Percentiles rank a stretch among this genome's conserved stretches.
These are phyloP conservation scores for Poterioochromonas sp. DNA, from an alignment of 352 stramenopile genomes.

Conservation along the genomic window DNA sequence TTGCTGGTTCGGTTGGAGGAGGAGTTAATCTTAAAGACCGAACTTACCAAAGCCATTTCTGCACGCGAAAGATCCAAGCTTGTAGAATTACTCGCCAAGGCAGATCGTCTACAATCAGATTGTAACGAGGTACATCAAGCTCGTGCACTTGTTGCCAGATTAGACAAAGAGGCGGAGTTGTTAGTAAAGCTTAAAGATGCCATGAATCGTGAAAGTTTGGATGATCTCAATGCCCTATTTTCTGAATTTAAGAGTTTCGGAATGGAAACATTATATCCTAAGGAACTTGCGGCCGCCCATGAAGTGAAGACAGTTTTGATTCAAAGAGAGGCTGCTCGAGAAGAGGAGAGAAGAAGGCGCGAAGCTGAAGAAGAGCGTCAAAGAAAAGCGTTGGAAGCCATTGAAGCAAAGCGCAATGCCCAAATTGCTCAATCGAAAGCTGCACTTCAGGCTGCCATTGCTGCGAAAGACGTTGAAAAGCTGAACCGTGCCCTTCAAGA, in stretches of 20 bases:
- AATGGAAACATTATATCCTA: slow-evolving; percentile 17
- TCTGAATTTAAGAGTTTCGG: slow-evolving; percentile 31
- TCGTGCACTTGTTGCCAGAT: slow-evolving; percentile 36
- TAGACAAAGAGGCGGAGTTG: slow-evolving; percentile 42
- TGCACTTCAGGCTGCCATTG: slow-evolving; percentile 37
- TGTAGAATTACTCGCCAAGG: slow-evolving; percentile 38
- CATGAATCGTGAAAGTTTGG: slow-evolving; percentile 38
- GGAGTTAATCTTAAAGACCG: slow-evolving; percentile 34
- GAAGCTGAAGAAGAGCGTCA: slow-evolving; percentile 24
- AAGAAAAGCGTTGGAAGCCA: slow-evolving; percentile 26
- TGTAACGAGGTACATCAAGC: slow-evolving; percentile 43
- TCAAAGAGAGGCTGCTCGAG: not conserved
- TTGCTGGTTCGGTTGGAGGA: slow-evolving; percentile 37
- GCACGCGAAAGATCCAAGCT: slow-evolving; percentile 33
- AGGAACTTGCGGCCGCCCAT: not conserved
- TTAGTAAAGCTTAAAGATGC: slow-evolving; percentile 39
- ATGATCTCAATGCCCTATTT: slow-evolving; percentile 39
- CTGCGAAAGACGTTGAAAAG: slow-evolving; percentile 21
- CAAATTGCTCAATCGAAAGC: not conserved
- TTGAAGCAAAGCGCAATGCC: slow-evolving; percentile 37
- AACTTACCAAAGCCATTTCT: slow-evolving; percentile 27
- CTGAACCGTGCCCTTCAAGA: slow-evolving; percentile 39
- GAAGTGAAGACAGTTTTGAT: not conserved
- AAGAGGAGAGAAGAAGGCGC: not conserved
- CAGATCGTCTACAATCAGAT: slow-evolving; percentile 38